Base-by-base conservation (phyloP, 2,329 filamentous ascomycete species). In the Lecanicillium sp. region DNA sequence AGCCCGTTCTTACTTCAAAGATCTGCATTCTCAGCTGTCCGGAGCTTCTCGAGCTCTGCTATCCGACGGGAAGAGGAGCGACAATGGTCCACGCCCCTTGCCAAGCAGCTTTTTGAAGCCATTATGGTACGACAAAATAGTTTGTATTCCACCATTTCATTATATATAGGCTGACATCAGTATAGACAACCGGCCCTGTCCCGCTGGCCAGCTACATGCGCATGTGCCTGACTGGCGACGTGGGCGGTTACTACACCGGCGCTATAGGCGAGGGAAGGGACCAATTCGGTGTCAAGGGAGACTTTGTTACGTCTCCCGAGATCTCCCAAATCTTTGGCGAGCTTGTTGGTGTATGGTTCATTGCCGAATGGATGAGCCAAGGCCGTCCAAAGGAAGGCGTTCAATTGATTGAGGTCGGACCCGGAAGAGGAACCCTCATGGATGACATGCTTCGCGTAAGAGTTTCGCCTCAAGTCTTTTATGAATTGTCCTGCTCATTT, bases 261-360 rank as follows among this genome's bases (percentile, higher is more conserved):
- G 77, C 79, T 17, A 72, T 81, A 31, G 72, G 73, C 9, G 64
- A 77, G 43, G 80, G 74, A 15, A 76, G 81, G 33, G 89, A 96
- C 55, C 89, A 90, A 46, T 98, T 98, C 52, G 92, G 92, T n/a
- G 69, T 77, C 40, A 85, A 87, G 54, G 92, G 92, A 18, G 92
- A 98, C 62, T 98, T 98, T 56, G 83, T 97, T 37, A 98, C 92
- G 0, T 96, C 89, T 0, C 92, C 92, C 0, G 92, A 98, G 62
- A 97, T 98, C 51, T 96, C 89, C 1, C 92, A 97, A 58, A 76
- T 97, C 11, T 98, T 98, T 63, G 92, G 92, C 17, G 92, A 98
- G 64, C 72, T 98, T 19, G 71, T 97, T 41, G 92, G 87, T 4
- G 77, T 98, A 50, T 98, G 92, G 92, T 81, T 95, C 45, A 82